Percentiles rank a stretch among this genome's conserved stretches.
Evolutionary conservation across 2,329 filamentous ascomycete species (phyloP).

Genomic region (Shiraia bambusicola): DNA sequence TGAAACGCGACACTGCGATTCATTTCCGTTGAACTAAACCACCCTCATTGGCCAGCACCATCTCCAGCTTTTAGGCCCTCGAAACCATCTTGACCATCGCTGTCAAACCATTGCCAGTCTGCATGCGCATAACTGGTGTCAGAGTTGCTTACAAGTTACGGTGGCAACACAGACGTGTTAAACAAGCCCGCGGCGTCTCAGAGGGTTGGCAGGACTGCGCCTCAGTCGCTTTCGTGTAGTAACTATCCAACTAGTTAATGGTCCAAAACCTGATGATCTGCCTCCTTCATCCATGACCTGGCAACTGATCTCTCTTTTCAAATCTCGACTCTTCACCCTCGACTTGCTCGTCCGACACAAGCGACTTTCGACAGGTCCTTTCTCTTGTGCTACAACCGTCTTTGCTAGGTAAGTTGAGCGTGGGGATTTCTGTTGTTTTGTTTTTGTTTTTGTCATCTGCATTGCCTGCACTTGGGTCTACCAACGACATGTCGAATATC

Average conservation of each 20-base stretch:
- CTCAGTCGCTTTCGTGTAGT: constrained; percentile 1
- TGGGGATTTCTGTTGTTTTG: no score
- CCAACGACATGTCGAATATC: no score
- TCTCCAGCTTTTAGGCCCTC: constrained; percentile 11
- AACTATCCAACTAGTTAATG: no score
- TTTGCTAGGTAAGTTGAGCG: no score
- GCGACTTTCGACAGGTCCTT: no score
- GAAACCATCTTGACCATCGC: constrained; percentile 14
- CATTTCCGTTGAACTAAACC: constrained; percentile 22
- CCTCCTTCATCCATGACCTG: constrained; percentile 2
- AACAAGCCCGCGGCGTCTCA: constrained; percentile 17
- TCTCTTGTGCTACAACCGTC: no score
- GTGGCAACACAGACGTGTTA: constrained; percentile 11
- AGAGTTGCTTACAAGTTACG: not conserved
- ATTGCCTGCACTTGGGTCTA: no score
- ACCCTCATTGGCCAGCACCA: constrained; percentile 29
- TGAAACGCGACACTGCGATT: constrained; percentile 38
- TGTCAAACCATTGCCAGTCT: constrained; percentile 27
- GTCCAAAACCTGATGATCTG: constrained; percentile 4
- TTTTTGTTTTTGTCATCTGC: no score
- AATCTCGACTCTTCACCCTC: not conserved
- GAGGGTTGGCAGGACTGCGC: constrained; percentile 3
- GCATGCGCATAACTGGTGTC: not conserved
- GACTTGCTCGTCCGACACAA: not conserved
- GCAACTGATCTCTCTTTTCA: not conserved